phyloP scores from a whole-genome alignment of 371 early-diverging fungal genomes.

The Mortierella sp. region DNA sequence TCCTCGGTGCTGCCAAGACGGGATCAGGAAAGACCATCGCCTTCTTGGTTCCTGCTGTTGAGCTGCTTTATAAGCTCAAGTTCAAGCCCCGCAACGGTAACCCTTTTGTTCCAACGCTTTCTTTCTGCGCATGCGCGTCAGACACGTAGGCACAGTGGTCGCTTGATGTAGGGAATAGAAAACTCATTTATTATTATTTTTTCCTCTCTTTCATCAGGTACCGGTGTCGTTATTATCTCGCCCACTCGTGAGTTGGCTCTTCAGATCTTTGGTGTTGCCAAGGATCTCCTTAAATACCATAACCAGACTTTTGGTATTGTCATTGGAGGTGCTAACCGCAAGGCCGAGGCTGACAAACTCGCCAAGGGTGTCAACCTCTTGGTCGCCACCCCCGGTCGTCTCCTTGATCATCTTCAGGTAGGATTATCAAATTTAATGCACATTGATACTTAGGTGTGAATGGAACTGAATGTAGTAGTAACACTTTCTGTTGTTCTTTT shows the following conservation, averaged over 20 bases:
- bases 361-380: conserved; percentile 94
- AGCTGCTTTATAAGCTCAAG: conserved; percentile 81
- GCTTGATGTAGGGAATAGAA: no score
- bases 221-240: conserved; percentile 96
- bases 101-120: no score
- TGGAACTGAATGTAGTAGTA: neutral
- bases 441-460: neutral
- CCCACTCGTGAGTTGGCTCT: conserved; percentile 99
- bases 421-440: no score
- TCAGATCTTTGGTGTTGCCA: conserved; percentile 98
- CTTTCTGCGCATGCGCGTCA: no score
- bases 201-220: conserved; percentile 59
- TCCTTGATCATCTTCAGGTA: conserved; percentile 94
- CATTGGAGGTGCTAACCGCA: conserved; percentile 97
- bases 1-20: conserved; percentile 99
- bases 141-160: no score
- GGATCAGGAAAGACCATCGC: conserved; percentile 99
- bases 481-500: neutral
- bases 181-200: no score
- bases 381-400: conserved; percentile 98
- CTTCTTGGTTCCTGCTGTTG: conserved; percentile 97
- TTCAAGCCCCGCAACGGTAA: conserved; percentile 95
- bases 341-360: conserved; percentile 95
- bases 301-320: conserved; percentile 96
- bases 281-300: conserved; percentile 92